Conservation (phyloP, 192 early-diverging fungal species). For the Oehlia diaphana region DNA sequence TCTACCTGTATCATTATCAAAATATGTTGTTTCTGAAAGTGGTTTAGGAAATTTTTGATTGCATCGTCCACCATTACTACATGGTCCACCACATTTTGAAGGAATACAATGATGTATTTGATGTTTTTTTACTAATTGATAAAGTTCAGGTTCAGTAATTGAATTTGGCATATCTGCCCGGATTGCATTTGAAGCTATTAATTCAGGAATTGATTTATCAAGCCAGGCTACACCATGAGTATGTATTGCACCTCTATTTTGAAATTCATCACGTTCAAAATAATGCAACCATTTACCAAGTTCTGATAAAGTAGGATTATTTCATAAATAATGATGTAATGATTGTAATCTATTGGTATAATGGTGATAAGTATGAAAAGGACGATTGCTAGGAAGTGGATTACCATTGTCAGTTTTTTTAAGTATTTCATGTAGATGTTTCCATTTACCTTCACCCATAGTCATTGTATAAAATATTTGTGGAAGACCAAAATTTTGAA, state of each 20-base stretch:
- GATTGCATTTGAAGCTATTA: background rate
- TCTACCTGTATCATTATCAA: background rate
- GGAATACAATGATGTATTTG: background rate
- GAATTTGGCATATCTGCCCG: background rate
- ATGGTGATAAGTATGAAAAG: background rate
- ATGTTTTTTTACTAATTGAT: background rate
- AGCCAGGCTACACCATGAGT: background rate
- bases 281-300: background rate
- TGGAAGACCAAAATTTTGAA: background rate
- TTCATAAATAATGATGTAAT: no score
- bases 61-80: background rate
- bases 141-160: background rate
- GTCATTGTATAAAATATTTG: slow-evolving; percentile 7
- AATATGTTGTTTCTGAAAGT: slow-evolving; percentile 1
- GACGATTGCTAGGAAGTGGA: background rate
- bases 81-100: background rate
- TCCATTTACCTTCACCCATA: slow-evolving; percentile 1
- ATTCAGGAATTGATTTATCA: background rate
- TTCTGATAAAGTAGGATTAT: no score
- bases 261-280: slow-evolving; percentile 24
- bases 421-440: background rate
- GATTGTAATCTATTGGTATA: no score
- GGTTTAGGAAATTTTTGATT: background rate
- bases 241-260: slow-evolving; percentile 10
- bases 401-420: slow-evolving; percentile 1